These are phyloP conservation scores for Nectriaceae sp. DNA, from an alignment of 2,329 filamentous ascomycete genomes.

Conservation along the genomic window DNA sequence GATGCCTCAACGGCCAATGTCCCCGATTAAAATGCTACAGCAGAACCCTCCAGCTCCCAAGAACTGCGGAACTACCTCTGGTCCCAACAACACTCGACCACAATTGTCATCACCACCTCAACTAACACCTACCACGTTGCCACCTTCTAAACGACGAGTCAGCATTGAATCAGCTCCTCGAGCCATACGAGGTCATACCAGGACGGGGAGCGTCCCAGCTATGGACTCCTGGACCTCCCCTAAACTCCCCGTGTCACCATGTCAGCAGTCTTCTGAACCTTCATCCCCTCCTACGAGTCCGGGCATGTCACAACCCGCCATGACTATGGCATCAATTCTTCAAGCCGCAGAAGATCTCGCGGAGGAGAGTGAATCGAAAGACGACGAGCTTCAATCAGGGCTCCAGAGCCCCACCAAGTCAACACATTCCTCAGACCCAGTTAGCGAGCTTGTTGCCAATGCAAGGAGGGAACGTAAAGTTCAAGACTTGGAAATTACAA, in stretches of 20 bases:
- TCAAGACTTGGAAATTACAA: conserved; percentile 93
- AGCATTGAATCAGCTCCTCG: conserved; percentile 44
- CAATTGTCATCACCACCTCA: conserved; percentile 40
- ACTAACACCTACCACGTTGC: conserved; percentile 31
- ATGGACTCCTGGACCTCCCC: conserved; percentile 40
- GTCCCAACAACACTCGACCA: conserved; percentile 25
- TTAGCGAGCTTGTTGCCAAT: conserved; percentile 80
- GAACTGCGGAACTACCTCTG: conserved; percentile 18
- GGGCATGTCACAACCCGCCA: conserved; percentile 33
- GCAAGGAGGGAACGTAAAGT: conserved; percentile 93
- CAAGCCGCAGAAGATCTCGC: conserved; percentile 56
- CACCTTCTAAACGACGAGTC: conserved; percentile 41
- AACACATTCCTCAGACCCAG: conserved; percentile 55
- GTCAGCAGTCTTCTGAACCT: conserved; percentile 34
- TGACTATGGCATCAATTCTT: conserved; percentile 58
- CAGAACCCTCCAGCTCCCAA: conserved; percentile 22
- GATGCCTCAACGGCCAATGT: conserved; percentile 46
- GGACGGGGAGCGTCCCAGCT: conserved; percentile 41
- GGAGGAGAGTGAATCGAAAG: conserved; percentile 32
- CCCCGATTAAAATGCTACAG: conserved; percentile 48
- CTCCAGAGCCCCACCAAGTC: conserved; percentile 61
- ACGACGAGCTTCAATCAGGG: conserved; percentile 35
- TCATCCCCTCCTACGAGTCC: conserved; percentile 40
- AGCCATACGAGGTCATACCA: conserved; percentile 39
- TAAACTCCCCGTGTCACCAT: conserved; percentile 34